These are phyloP conservation scores for Ophiobolus disseminans DNA, from an alignment of 2,329 filamentous ascomycete genomes.

Conservation along the genomic window DNA sequence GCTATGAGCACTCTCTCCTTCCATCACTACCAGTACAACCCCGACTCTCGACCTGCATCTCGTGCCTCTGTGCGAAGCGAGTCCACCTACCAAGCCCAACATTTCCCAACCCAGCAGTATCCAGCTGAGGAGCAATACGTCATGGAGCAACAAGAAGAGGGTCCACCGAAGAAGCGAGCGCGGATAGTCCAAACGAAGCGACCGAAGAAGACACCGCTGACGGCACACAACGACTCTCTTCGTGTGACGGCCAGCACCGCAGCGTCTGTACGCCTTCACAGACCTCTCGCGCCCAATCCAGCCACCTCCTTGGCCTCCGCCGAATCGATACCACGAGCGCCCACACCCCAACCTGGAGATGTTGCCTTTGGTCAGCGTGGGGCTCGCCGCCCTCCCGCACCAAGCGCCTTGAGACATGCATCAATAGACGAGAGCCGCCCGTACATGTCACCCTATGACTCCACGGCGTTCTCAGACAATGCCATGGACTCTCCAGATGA, in stretches of 20 bases:
- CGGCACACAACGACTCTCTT: conserved; percentile 76
- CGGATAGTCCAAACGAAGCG: conserved; percentile 77
- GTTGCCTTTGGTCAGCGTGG: conserved; percentile 43
- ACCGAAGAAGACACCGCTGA: conserved; percentile 75
- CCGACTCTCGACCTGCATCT: conserved; percentile 48
- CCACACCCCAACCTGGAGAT: conserved; percentile 72
- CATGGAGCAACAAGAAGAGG: conserved; percentile 55
- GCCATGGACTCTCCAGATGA: conserved; percentile 56
- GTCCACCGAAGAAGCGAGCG: conserved; percentile 75
- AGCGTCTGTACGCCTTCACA: conserved; percentile 83
- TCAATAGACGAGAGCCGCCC: conserved; percentile 58
- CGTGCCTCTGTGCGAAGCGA: conserved; percentile 48
- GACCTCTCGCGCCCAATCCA: conserved; percentile 68
- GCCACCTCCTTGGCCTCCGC: conserved; percentile 62
- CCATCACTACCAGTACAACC: conserved; percentile 39
- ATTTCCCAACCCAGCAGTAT: conserved; percentile 22
- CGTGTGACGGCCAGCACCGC: conserved; percentile 91
- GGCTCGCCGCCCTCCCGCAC: conserved; percentile 39
- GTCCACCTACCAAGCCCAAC: conserved; percentile 23
- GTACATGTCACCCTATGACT: conserved; percentile 45
- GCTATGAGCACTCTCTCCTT: conserved; percentile 52
- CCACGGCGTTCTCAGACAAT: conserved; percentile 49
- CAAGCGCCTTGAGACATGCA: conserved; percentile 66
- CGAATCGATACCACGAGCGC: conserved; percentile 76
- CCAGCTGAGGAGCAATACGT: conserved; percentile 32